Evolutionary conservation across 108 stramenopile genomes (phyloP).

Genomic region (Pseudonitzschia delicatissima): DNA sequence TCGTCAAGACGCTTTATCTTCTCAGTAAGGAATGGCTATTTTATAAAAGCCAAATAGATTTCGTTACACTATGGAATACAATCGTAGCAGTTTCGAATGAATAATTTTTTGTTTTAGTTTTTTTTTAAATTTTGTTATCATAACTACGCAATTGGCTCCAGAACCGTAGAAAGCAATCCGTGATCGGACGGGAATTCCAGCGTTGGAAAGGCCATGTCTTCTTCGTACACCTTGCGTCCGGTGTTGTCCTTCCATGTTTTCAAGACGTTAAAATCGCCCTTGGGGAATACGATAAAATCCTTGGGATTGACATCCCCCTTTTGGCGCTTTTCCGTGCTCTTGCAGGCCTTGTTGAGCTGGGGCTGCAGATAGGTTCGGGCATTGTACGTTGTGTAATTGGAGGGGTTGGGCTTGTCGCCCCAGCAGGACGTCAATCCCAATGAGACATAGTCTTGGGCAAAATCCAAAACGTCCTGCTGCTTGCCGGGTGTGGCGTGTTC

Average conservation of each 20-base stretch:
- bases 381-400: slow-evolving; percentile 75
- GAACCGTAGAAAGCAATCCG: slow-evolving; percentile 66
- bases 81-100: too few relatives aligned
- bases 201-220: slow-evolving; percentile 85
- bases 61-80: too few relatives aligned
- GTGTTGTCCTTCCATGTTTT: slow-evolving; percentile 83
- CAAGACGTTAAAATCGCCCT: slow-evolving; percentile 51
- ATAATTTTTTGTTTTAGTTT: too few relatives aligned
- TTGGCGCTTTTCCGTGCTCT: slow-evolving; percentile 68
- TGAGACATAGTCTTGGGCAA: slow-evolving; percentile 42
- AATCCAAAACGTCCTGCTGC: slow-evolving; percentile 75
- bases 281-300: slow-evolving; percentile 82
- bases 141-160: slow-evolving; percentile 34
- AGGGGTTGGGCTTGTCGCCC: slow-evolving; percentile 67
- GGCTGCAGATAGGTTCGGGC: slow-evolving; percentile 80
- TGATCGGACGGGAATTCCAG: slow-evolving; percentile 86
- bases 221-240: slow-evolving; percentile 58
- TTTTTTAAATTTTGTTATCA: too few relatives aligned
- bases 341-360: slow-evolving; percentile 88
- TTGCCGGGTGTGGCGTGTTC: slow-evolving; percentile 67
- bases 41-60: too few relatives aligned
- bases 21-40: too few relatives aligned
- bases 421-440: slow-evolving; percentile 68
- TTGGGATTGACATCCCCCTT: slow-evolving; percentile 85
- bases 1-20: too few relatives aligned